Base-by-base conservation (phyloP, 2,329 filamentous ascomycete species). In the Colletotrichum phormii region DNA sequence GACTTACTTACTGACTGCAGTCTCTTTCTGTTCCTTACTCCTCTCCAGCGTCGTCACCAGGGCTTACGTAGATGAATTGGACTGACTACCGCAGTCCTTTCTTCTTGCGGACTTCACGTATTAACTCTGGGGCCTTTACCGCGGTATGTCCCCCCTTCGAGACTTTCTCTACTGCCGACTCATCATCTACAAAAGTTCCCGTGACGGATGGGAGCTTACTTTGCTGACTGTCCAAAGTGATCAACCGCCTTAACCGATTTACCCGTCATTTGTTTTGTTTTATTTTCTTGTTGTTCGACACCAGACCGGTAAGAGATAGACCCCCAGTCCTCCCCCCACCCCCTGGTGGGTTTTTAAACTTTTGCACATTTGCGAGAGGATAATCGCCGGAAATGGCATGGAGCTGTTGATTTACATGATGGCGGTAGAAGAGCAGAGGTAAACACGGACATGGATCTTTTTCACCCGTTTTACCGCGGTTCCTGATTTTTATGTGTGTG, bases 371-470 rank as follows among this genome's bases (percentile, higher is more conserved):
- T 26, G 22, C 15, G 37, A 42, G 37, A 15, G 11, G 9, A 54
- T 15, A 26, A 53, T 18, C 31, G 46, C 61, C 61, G 61, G 31
- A 64, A 64, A 64, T 29, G 61, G 60, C 18, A 49, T 49, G 42
- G 42, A 49, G 18, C 3, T 24, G 7, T 26, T 24, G 13, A 15
- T n/a, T 8, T 22, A 18, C 13, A 22, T 15, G 29, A 31, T 37
- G 46, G 24, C 4, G 5, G 29, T 11, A 22, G 15, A 37, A 6
- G 46, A 26, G 4, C 15, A 49, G 18, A 15, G 24, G 49, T 63
- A 35, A 51, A 53, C 13, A 54, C 46, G 46, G 29, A 54, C 46
- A 64, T n/a, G 46, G 46, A 54, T 18, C 3, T 11, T 26, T 18
- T 15, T 51, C 26, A 35, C 46, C n/a, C n/a, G 60, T 46, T 31